phyloP scores from a whole-genome alignment of 2,329 filamentous ascomycete species.

The Fusarium fujikuroi region DNA sequence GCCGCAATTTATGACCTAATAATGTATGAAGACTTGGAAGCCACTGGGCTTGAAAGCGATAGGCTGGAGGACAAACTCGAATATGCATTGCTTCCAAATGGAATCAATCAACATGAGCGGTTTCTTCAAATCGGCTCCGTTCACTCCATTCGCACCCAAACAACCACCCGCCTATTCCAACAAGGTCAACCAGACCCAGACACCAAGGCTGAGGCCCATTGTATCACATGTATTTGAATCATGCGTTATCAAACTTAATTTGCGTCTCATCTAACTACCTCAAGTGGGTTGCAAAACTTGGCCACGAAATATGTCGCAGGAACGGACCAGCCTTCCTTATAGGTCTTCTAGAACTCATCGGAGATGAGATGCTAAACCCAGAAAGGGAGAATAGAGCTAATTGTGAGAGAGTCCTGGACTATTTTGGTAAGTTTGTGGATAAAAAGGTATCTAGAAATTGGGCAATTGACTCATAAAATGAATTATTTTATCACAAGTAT shows the following conservation, averaged over 20 bases:
- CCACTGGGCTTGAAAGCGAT: background rate
- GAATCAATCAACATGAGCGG: background rate
- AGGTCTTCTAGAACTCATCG: rapidly evolving
- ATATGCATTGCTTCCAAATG: background rate
- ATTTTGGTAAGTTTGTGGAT: background rate
- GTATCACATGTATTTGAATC: background rate
- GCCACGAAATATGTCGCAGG: rapidly evolving
- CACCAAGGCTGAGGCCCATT: background rate
- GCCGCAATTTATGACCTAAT: background rate
- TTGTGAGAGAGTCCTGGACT: background rate
- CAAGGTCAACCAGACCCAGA: background rate
- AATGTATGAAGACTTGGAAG: background rate
- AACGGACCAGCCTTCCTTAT: rapidly evolving
- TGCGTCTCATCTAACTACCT: background rate
- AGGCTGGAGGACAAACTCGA: background rate
- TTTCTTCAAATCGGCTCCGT: background rate
- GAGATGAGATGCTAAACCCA: background rate
- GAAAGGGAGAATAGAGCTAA: background rate
- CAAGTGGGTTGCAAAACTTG: background rate
- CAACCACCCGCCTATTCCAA: background rate
- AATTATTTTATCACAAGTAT: background rate
- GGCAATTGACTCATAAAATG: background rate
- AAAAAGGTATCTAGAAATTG: background rate
- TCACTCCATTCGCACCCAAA: background rate
- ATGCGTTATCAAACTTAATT: rapidly evolving